Percentiles rank a stretch among this genome's conserved stretches.
Evolutionary conservation across 192 early-diverging fungal species (phyloP).

Genomic region (Ambispora gerdemannii): DNA sequence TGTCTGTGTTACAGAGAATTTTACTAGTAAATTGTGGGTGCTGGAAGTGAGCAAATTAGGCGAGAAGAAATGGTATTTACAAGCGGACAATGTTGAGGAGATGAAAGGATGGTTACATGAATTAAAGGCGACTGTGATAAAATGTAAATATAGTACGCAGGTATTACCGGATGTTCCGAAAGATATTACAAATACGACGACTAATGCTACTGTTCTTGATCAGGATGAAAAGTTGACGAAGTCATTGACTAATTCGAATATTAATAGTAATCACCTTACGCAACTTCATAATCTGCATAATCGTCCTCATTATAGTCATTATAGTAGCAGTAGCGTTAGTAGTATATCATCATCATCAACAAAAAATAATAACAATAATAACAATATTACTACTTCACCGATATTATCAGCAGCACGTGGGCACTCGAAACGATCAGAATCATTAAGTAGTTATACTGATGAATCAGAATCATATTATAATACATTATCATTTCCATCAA

Average conservation of each 20-base stretch:
- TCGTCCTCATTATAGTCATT: slow-evolving; percentile 25
- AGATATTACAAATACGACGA: neutral
- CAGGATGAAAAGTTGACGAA: neutral
- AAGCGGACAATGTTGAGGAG: slow-evolving; percentile 39
- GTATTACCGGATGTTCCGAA: slow-evolving; percentile 26
- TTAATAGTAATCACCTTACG: neutral
- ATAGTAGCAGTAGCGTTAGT: slow-evolving; percentile 31
- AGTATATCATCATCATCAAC: slow-evolving; percentile 11
- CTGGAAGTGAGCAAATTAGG: slow-evolving; percentile 40
- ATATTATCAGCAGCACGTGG: too few relatives aligned
- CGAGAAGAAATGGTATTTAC: slow-evolving; percentile 43
- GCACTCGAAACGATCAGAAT: too few relatives aligned
- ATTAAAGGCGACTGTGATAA: slow-evolving; percentile 39
- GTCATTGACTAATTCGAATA: neutral
- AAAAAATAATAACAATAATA: slow-evolving; percentile 5
- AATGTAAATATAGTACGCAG: slow-evolving; percentile 16
- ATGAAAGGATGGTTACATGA: slow-evolving; percentile 40
- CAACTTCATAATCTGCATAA: too few relatives aligned
- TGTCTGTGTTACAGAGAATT: slow-evolving; percentile 45
- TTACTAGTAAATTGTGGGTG: slow-evolving; percentile 39
- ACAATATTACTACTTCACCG: slow-evolving; percentile 10
- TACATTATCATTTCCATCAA: slow-evolving; percentile 19
- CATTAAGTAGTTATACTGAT: too few relatives aligned
- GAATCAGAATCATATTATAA: slow-evolving; percentile 19
- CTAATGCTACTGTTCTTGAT: too few relatives aligned